Base-by-base conservation (phyloP, 176 grass and related monocot species). In the Pontederia crassipes region DNA sequence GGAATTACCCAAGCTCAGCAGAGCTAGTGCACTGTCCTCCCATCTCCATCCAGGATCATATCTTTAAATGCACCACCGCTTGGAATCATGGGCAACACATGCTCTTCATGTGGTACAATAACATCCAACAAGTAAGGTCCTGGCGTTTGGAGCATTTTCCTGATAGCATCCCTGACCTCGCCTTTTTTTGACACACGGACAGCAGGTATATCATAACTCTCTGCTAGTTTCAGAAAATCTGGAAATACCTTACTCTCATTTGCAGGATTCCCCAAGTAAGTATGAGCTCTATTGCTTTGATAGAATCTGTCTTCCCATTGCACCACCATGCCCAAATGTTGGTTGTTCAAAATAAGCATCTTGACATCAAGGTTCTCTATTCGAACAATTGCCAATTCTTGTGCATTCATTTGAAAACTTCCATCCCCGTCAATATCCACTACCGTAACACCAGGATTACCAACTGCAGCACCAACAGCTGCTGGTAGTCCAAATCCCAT, bases 281-380 rank as follows among this genome's bases (percentile, higher is more conserved):
- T 98, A 58, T 98, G 93, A 0, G 81, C 93, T 20, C 93, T 54
- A 15, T 98, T 98, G 56, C 81, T 81, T 74, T 89, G 88, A 79
- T 98, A 98, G 74, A 98, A 98, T 64, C 93, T 70, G 55, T 98
- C 93, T 72, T 92, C 93, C 93, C 82, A 98, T 62, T 92, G 93
- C 61, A 89, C 57, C 49, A 98, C 93, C 93, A 98, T 98, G 46
- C 93, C 93, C 68, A 98, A 64, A 66, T 98, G 93, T 28, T 92
- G 93, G 81, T 98, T 98, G 79, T 92, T 98, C 72, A 98, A 67
- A 52, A 98, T 77, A 79, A 92, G 77, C 7, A 81, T 66, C 65
- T 92, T 92, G 65, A 98, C 93, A 0, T 78, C 74, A 48, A 98
- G 87, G 64, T 98, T 92, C 72, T 98, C 93, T 2, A 92, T 74